phyloP scores from a whole-genome alignment of 2,329 filamentous ascomycete genomes.

The Diaporthe ilicicola region DNA sequence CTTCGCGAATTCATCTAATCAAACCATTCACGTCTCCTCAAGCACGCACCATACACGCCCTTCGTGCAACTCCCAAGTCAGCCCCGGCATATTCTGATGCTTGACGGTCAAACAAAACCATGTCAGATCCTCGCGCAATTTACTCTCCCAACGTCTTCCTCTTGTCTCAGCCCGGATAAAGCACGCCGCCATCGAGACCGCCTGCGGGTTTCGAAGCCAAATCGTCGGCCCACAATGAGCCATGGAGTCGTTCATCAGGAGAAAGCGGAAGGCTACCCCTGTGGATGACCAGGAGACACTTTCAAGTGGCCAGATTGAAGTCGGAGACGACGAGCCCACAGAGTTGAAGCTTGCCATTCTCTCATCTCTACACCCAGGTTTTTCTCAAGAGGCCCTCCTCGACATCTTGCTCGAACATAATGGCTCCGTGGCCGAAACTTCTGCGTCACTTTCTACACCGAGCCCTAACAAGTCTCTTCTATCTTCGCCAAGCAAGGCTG shows the following conservation, averaged over 20 bases:
- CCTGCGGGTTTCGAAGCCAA: neutral
- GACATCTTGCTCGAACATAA: conserved; percentile 82
- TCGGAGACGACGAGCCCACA: conserved; percentile 75
- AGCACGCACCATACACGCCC: conserved; percentile 14
- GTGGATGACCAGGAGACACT: conserved; percentile 37
- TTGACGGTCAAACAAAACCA: neutral
- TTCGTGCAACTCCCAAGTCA: neutral
- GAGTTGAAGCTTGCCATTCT: conserved; percentile 89
- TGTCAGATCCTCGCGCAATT: neutral
- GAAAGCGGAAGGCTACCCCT: conserved; percentile 56
- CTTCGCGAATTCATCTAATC: conserved; percentile 6
- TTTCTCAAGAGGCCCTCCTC: conserved; percentile 73
- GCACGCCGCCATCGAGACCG: neutral
- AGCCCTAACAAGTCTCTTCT: conserved; percentile 51
- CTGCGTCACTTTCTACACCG: conserved; percentile 46
- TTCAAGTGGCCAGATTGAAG: neutral
- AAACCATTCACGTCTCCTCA: neutral
- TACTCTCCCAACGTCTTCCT: neutral
- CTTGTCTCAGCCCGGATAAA: neutral
- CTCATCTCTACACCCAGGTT: conserved; percentile 74
- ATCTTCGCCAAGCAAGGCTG: neutral
- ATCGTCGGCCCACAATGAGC: conserved; percentile 22
- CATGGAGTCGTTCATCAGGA: conserved; percentile 68
- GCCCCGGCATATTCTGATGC: neutral
- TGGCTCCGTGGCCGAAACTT: conserved; percentile 76